These are phyloP conservation scores for Baffinella frigidus DNA, from an alignment of 208 protist species.

Conservation along the genomic window DNA sequence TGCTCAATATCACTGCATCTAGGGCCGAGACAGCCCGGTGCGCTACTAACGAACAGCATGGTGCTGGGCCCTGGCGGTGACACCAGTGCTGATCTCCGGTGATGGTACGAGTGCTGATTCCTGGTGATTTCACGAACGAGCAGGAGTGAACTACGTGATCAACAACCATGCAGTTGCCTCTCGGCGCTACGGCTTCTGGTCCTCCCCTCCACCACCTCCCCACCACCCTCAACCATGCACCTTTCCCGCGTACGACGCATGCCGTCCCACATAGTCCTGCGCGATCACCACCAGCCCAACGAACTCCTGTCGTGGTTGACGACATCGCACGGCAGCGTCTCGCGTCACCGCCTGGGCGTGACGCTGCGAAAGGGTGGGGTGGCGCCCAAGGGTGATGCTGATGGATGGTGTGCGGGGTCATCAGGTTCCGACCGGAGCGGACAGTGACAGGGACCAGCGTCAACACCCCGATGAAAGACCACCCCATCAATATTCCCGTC, in stretches of 20 bases:
- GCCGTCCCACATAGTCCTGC: too few relatives aligned
- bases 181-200: constrained; percentile 9
- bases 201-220: too few relatives aligned
- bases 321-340: too few relatives aligned
- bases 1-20: not conserved
- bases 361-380: too few relatives aligned
- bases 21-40: not conserved
- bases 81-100: not conserved
- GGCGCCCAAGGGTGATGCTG: too few relatives aligned
- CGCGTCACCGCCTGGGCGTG: too few relatives aligned
- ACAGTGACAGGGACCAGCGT: not conserved
- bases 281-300: too few relatives aligned
- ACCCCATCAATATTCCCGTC: constrained; percentile 43
- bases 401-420: too few relatives aligned
- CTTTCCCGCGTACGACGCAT: too few relatives aligned
- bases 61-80: not conserved
- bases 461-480: constrained; percentile 14
- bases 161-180: constrained; percentile 22
- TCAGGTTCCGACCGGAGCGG: constrained; percentile 32
- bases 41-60: not conserved
- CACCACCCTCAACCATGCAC: too few relatives aligned
- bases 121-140: not conserved
- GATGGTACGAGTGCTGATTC: not conserved
- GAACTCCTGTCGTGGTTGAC: too few relatives aligned
- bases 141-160: not conserved